phyloP scores from a whole-genome alignment of 805 yeast species.

The Candida hispaniensis region DNA sequence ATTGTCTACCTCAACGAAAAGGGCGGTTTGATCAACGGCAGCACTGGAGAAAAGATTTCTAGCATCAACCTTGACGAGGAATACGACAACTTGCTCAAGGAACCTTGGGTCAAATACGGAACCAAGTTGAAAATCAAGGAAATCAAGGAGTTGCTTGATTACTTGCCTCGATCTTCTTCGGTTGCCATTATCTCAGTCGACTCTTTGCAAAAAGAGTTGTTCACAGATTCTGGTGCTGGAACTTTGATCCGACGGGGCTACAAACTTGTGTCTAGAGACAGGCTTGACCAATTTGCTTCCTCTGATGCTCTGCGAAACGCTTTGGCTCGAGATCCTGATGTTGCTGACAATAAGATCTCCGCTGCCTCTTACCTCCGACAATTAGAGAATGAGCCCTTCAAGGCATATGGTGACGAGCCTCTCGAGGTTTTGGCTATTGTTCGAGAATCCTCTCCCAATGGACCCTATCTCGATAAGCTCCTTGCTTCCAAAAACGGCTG shows the following conservation, averaged over 20 bases:
- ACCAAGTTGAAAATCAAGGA: constrained; percentile 95
- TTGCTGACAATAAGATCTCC: constrained; percentile 55
- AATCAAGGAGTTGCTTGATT: constrained; percentile 86
- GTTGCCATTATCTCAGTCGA: constrained; percentile 95
- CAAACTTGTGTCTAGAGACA: constrained; percentile 57
- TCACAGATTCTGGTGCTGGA: constrained; percentile 99
- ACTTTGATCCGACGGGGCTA: constrained; percentile 96
- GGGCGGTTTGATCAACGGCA: constrained; percentile 93
- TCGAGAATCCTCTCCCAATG: constrained; percentile 32
- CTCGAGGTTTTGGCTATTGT: constrained; percentile 89
- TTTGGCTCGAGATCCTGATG: constrained; percentile 64
- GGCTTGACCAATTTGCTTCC: constrained; percentile 50
- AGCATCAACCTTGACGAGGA: constrained; percentile 93
- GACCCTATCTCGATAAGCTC: constrained; percentile 66
- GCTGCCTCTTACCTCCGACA: constrained; percentile 74
- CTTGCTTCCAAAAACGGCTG: constrained; percentile 84
- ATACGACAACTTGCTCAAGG: constrained; percentile 78
- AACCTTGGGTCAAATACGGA: constrained; percentile 98
- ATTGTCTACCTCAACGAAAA: constrained; percentile 94
- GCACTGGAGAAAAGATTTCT: constrained; percentile 79
- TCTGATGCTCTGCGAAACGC: constrained; percentile 63
- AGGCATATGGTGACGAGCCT: constrained; percentile 90
- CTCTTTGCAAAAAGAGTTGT: constrained; percentile 91
- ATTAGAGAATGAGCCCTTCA: constrained; percentile 52
- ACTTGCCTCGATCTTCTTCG: constrained; percentile 91